phyloP scores from a whole-genome alignment of 371 early-diverging fungal genomes.

The Mortierella sp. region DNA sequence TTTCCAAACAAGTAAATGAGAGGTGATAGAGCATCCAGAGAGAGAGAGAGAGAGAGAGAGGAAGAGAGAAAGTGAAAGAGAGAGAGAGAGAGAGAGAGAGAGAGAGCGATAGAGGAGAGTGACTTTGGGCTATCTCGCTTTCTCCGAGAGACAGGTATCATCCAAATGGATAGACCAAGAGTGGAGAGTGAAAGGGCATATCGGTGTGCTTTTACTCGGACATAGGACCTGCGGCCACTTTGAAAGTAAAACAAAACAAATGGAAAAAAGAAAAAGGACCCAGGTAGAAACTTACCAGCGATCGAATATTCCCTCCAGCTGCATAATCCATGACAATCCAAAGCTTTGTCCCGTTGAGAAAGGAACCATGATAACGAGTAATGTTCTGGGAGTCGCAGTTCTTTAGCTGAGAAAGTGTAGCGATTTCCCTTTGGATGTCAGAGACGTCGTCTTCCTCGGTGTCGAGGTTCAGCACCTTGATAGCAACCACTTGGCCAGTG shows the following conservation, averaged over 20 bases:
- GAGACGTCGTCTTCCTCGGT: conserved; percentile 96
- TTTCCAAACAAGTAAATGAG: too few species aligned
- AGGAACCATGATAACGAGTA: conserved; percentile 93
- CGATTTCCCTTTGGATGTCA: conserved; percentile 95
- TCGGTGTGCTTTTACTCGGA: background rate
- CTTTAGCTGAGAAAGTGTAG: conserved; percentile 84
- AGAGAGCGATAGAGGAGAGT: too few species aligned
- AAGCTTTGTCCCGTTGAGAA: conserved; percentile 89
- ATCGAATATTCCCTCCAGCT: conserved; percentile 92
- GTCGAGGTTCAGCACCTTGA: conserved; percentile 97
- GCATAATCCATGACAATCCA: conserved; percentile 99
- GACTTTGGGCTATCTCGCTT: too few species aligned
- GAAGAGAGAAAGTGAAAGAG: too few species aligned
- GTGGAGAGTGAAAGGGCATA: background rate
- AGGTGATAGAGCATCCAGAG: background rate
- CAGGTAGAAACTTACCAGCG: conserved; percentile 70
- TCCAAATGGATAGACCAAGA: conserved; percentile 53
- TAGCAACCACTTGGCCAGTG: conserved; percentile 84
- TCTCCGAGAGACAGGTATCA: conserved; percentile 69
- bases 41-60: too few species aligned
- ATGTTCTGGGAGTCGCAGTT: conserved; percentile 89
- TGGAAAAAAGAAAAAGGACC: background rate
- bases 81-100: too few species aligned
- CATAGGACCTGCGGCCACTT: background rate
- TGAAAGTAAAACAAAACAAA: background rate